Base-by-base conservation (phyloP, 2,329 filamentous ascomycete genomes). In the Microdochium nivale region DNA sequence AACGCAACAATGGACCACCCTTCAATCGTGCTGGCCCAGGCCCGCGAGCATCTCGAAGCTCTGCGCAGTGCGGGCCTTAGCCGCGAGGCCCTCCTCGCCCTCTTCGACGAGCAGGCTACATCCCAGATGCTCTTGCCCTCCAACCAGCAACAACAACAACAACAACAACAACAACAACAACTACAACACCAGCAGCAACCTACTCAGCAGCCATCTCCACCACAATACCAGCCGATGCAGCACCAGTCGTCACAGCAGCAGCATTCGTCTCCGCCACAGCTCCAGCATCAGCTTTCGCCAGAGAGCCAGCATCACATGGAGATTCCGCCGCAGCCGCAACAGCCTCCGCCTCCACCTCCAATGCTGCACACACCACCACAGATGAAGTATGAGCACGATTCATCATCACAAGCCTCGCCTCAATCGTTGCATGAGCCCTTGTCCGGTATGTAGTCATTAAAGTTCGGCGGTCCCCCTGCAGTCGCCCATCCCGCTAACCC, bases 101-200 rank as follows among this genome's bases (percentile, higher is more conserved):
- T 47, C 10, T 30, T 47, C 25, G 24, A 47, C 23, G 40, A 44
- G 40, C 40, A 44, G 40, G n/a, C 40, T 4, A 11, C 40, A 4
- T 3, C 13, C 40, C 40, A 44, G 40, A 44, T 44, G 40, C 19
- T 23, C 4, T 7, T 19, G 21, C 13, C 16, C 3, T 4, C 35
- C 4, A 11, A 7, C 60, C 52, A 61, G 56, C 35, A 58, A 60
- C 49, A 66, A 59, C 51, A 67, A 68, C 51, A 49, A 11, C 51
- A 52, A 46, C 52, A n/a, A n/a, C n/a, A n/a, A n/a, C n/a, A n/a
- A n/a, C n/a, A n/a, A n/a, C n/a, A n/a, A n/a, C n/a, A n/a, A n/a
- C n/a, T n/a, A n/a, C n/a, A n/a, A n/a, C 49, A 66, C 59, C 51
- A 67, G 68, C 51, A 49, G n/a, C 51, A 52, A 46, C 52, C 51